These are phyloP conservation scores for Gossypium laxum DNA, from an alignment of 441 rosid genomes.

Conservation along the genomic window DNA sequence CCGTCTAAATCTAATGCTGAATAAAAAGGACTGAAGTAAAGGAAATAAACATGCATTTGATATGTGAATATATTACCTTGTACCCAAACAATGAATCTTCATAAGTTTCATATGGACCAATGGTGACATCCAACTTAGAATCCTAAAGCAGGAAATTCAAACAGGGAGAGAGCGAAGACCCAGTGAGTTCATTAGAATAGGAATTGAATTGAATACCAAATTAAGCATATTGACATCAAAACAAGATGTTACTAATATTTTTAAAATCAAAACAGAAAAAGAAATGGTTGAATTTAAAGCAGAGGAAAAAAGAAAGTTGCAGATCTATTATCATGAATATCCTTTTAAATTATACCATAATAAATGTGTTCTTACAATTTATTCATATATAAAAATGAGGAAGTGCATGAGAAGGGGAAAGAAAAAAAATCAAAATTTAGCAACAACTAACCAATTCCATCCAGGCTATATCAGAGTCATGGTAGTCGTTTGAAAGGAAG, in stretches of 20 bases:
- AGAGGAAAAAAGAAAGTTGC: neutral
- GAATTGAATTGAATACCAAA: neutral
- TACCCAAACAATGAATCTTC: slow-evolving; percentile 77
- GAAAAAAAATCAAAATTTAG: slow-evolving; percentile 4
- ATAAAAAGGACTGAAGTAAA: slow-evolving; percentile 6
- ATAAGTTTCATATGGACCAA: slow-evolving; percentile 93
- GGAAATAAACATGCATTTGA: neutral
- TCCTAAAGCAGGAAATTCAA: slow-evolving; percentile 36
- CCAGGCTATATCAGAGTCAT: slow-evolving; percentile 92
- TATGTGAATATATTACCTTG: slow-evolving; percentile 44
- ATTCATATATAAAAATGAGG: neutral
- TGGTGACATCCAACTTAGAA: slow-evolving; percentile 78
- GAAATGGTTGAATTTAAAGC: neutral
- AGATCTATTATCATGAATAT: neutral
- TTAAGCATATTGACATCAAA: neutral
- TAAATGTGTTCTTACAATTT: neutral
- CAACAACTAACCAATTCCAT: slow-evolving; percentile 75
- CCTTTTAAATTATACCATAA: neutral
- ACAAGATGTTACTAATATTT: neutral
- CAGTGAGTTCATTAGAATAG: neutral
- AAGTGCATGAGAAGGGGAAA: neutral
- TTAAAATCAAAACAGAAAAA: neutral
- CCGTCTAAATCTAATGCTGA: neutral
- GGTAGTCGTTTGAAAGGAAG: slow-evolving; percentile 80
- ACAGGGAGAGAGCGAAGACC: neutral